Conservation (phyloP, 2,329 filamentous ascomycete species). For the Aspergillus brunneoviolaceus region DNA sequence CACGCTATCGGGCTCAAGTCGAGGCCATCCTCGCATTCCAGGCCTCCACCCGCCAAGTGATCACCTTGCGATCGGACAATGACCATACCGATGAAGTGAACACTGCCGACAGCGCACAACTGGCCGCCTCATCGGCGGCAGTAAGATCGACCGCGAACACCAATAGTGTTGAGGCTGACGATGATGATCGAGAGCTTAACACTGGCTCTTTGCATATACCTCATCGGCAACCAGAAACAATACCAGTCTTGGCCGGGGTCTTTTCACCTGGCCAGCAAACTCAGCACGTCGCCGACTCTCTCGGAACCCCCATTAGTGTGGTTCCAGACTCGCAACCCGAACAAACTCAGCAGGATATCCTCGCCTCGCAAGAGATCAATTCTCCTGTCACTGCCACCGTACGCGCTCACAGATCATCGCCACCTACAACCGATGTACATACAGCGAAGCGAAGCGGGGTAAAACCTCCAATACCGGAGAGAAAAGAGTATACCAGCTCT, state of each 20-base stretch:
- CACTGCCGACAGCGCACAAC: background rate
- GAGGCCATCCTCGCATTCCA: constrained; percentile 38
- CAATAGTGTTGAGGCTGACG: background rate
- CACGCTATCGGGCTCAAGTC: constrained; percentile 40
- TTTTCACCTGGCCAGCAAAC: background rate
- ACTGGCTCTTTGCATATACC: background rate
- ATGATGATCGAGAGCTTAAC: background rate
- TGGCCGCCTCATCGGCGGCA: background rate
- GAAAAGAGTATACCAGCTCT: background rate
- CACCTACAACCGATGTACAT: background rate
- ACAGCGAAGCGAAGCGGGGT: constrained; percentile 17
- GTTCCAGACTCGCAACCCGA: constrained; percentile 43
- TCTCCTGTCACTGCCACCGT: background rate
- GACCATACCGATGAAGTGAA: background rate
- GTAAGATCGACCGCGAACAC: background rate
- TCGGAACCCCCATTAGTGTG: constrained; percentile 38
- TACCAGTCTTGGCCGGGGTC: background rate
- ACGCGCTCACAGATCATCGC: background rate
- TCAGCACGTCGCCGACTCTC: constrained; percentile 20
- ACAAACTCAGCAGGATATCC: constrained; percentile 1
- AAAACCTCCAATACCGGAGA: background rate
- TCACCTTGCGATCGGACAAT: constrained; percentile 11
- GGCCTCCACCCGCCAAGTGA: constrained; percentile 26
- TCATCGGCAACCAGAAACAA: background rate
- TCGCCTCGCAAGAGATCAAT: constrained; percentile 2